Conservation (phyloP, 2,329 filamentous ascomycete genomes). For the Aspergillus awamori region DNA sequence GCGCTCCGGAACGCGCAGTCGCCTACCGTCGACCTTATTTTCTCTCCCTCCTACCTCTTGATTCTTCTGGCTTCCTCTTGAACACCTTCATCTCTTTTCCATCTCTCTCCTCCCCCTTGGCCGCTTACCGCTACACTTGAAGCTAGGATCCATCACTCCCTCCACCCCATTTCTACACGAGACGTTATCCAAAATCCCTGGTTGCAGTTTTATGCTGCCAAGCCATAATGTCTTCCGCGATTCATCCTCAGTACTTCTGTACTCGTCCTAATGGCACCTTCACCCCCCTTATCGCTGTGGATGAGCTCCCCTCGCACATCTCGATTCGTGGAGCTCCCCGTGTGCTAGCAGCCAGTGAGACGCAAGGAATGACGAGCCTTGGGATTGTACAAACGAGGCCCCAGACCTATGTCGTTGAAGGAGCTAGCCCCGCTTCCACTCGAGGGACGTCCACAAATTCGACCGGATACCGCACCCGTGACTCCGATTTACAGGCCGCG, state of each 20-base stretch:
- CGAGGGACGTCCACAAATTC: constrained; percentile 11
- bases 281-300: constrained; percentile 49
- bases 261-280: constrained; percentile 45
- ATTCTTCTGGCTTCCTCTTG: constrained; percentile 9
- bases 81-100: constrained; percentile 1
- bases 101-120: background rate
- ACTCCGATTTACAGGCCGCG: constrained; percentile 24
- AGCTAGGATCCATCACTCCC: background rate
- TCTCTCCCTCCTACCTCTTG: constrained; percentile 13
- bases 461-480: constrained; percentile 15
- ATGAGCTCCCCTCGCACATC: constrained; percentile 47
- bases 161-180: background rate
- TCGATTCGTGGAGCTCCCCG: constrained; percentile 43
- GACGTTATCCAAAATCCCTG: background rate
- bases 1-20: constrained; percentile 12
- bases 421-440: constrained; percentile 9
- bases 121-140: background rate
- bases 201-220: background rate
- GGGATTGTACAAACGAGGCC: constrained; percentile 38
- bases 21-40: constrained; percentile 12
- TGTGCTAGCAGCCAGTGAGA: constrained; percentile 39
- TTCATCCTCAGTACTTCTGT: constrained; percentile 47
- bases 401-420: constrained; percentile 41
- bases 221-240: constrained; percentile 26
- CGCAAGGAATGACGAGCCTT: constrained; percentile 48